Evolutionary conservation across 805 yeast genomes (phyloP).

Genomic region (Lipomyces oligophaga): DNA sequence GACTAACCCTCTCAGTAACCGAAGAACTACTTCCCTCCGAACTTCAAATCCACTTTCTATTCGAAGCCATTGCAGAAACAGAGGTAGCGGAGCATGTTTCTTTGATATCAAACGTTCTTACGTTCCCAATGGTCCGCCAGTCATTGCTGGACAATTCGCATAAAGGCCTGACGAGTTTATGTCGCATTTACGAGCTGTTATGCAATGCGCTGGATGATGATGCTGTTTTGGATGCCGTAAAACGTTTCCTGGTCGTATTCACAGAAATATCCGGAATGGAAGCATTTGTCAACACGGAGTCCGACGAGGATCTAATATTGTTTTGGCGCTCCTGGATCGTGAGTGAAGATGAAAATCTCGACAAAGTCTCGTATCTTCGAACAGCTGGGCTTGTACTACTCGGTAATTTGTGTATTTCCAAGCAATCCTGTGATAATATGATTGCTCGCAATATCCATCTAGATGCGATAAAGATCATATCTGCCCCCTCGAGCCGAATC

Average conservation of each 20-base stretch:
- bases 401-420: conserved; percentile 9
- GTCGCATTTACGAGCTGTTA: conserved; percentile 7
- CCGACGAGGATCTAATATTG: neutral
- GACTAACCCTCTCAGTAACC: neutral
- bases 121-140: neutral
- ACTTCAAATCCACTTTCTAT: neutral
- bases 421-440: conserved; percentile 2
- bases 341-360: neutral
- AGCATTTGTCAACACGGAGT: neutral
- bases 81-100: conserved; percentile 4
- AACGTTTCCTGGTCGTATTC: neutral
- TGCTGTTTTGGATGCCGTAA: neutral
- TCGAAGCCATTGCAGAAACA: neutral
- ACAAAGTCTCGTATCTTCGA: neutral
- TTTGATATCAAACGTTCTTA: conserved; percentile 2
- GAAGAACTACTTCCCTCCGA: neutral
- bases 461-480: neutral
- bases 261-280: conserved; percentile 4
- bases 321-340: conserved; percentile 9
- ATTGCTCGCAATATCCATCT: neutral
- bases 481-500: neutral
- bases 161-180: neutral
- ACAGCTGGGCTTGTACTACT: conserved; percentile 7
- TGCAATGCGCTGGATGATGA: neutral
- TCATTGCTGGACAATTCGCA: neutral